These are phyloP conservation scores for Conticribra weissflogii DNA, from an alignment of 108 stramenopile genomes.

Conservation along the genomic window DNA sequence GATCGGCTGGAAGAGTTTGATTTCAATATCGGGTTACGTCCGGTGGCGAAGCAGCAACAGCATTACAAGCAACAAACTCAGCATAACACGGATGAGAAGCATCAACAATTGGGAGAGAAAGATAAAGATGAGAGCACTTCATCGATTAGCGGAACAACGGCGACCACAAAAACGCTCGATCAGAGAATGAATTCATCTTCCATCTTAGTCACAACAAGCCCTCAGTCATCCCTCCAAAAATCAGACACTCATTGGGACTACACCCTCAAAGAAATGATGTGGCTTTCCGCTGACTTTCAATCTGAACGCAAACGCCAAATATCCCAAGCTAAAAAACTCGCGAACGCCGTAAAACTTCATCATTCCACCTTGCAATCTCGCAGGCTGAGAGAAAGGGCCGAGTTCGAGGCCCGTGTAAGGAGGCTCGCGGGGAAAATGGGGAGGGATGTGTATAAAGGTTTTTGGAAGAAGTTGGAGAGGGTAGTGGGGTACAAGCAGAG, in stretches of 20 bases:
- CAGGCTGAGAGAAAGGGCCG: slow-evolving; percentile 47
- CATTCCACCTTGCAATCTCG: slow-evolving; percentile 52
- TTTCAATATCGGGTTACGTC: background rate
- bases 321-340: slow-evolving; percentile 56
- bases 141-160: background rate
- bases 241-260: slow-evolving; percentile 82
- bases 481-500: slow-evolving; percentile 86
- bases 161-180: background rate
- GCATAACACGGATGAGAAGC: too few relatives aligned
- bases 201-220: background rate
- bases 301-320: slow-evolving; percentile 84
- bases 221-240: slow-evolving; percentile 36
- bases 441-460: slow-evolving; percentile 47
- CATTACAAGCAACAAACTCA: background rate
- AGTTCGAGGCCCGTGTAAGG: slow-evolving; percentile 59
- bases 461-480: slow-evolving; percentile 83
- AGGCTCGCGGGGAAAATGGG: slow-evolving; percentile 52
- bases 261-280: slow-evolving; percentile 73
- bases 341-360: slow-evolving; percentile 51
- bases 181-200: background rate
- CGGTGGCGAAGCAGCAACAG: background rate
- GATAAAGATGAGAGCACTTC: background rate
- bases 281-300: slow-evolving; percentile 80
- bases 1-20: slow-evolving; percentile 21
- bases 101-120: background rate